These are phyloP conservation scores for Schrenkiella parvula DNA, from an alignment of 345 rosid genomes.

Conservation along the genomic window DNA sequence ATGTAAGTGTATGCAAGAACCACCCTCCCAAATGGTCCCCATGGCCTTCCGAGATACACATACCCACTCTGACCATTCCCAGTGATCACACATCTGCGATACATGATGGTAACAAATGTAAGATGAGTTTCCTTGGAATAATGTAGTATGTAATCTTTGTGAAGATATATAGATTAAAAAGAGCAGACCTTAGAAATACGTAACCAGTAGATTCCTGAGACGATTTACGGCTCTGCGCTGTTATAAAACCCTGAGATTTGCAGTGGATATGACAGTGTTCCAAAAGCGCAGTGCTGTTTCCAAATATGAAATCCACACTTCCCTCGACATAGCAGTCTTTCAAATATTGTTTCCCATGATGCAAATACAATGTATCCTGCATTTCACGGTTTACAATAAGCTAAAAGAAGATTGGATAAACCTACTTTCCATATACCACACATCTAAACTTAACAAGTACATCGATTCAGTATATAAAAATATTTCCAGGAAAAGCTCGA, in stretches of 20 bases:
- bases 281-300: constrained; percentile 87
- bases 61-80: constrained; percentile 73
- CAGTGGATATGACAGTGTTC: constrained; percentile 98
- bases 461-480: neutral
- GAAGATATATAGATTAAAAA: neutral
- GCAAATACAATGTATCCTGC: constrained; percentile 94
- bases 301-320: constrained; percentile 91
- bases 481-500: neutral
- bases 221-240: constrained; percentile 96
- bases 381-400: neutral
- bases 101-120: neutral
- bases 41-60: constrained; percentile 77
- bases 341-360: constrained; percentile 83
- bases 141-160: neutral
- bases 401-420: neutral
- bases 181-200: constrained; percentile 77
- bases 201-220: constrained; percentile 92
- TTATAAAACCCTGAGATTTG: constrained; percentile 78
- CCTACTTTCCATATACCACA: neutral
- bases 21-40: constrained; percentile 97
- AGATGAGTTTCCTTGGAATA: neutral
- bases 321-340: constrained; percentile 93
- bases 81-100: constrained; percentile 88
- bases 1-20: constrained; percentile 75
- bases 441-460: neutral